Conservation (phyloP, 192 early-diverging fungal genomes). For the Rhizoclosmatium sp. region DNA sequence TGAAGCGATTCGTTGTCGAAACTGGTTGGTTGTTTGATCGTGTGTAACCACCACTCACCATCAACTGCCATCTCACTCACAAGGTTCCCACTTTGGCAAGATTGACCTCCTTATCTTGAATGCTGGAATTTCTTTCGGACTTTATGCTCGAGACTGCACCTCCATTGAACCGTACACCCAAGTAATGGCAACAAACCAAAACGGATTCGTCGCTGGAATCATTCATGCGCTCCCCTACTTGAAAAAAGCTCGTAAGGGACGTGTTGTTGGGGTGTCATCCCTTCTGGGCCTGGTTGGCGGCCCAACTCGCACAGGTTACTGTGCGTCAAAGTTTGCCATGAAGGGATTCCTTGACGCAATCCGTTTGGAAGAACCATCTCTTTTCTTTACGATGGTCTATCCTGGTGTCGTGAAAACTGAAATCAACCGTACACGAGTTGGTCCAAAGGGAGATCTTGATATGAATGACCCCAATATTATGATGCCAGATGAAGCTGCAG, state of each 20-base stretch:
- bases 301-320: constrained; percentile 71
- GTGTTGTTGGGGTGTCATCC: constrained; percentile 74
- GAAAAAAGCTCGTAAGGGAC: constrained; percentile 42
- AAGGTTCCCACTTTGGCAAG: not conserved
- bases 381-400: constrained; percentile 70
- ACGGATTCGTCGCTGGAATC: constrained; percentile 36
- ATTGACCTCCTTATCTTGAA: constrained; percentile 77
- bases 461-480: not conserved
- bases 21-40: constrained; percentile 33
- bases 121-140: constrained; percentile 74
- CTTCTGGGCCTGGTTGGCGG: constrained; percentile 74
- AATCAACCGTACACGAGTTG: constrained; percentile 30
- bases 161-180: constrained; percentile 36
- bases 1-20: constrained; percentile 40
- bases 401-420: constrained; percentile 79
- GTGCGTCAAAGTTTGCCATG: constrained; percentile 81
- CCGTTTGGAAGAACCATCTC: constrained; percentile 71
- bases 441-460: not conserved
- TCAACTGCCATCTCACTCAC: not conserved
- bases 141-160: constrained; percentile 50
- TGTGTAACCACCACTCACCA: not conserved
- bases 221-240: constrained; percentile 45
- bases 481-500: constrained; percentile 25
- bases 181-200: constrained; percentile 40
- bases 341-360: constrained; percentile 82